Conservation (phyloP, 768 basidiomycete species). For the Strobilomyces echinocephalus region DNA sequence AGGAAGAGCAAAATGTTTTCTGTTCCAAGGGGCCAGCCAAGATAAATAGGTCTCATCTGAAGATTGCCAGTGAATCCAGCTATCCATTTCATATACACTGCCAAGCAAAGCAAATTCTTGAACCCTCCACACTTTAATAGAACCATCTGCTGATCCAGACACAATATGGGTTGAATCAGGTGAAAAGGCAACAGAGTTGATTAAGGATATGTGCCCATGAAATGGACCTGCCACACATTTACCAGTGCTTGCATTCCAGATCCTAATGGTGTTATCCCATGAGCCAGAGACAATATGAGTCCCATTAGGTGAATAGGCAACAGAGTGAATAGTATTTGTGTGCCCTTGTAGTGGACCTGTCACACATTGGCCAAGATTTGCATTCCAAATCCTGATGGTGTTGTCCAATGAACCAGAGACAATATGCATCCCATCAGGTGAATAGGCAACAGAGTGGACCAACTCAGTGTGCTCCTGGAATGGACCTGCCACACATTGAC, state of each 20-base stretch:
- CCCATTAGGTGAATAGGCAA: not conserved
- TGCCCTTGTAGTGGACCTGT: not conserved
- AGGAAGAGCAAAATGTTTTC: too few species aligned
- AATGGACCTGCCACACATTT: not conserved
- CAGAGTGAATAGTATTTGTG: not conserved
- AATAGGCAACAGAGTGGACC: not conserved
- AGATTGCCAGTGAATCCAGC: too few species aligned
- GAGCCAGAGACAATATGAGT: not conserved
- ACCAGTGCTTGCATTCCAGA: not conserved
- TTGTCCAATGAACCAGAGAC: not conserved
- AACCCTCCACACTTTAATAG: too few species aligned
- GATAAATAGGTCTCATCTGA: too few species aligned
- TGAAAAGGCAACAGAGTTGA: too few species aligned
- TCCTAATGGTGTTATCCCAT: not conserved
- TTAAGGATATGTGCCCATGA: not conserved
- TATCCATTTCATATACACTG: too few species aligned
- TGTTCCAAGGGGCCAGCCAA: too few species aligned
- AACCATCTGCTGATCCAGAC: too few species aligned
- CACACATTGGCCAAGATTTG: not conserved
- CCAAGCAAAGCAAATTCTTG: too few species aligned
- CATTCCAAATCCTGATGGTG: not conserved
- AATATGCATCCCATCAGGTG: not conserved
- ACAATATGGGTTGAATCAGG: not conserved
- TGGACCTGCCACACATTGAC: constrained; percentile 1
- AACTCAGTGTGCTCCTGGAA: not conserved